Evolutionary conservation across 176 grass and related monocot species (phyloP).

Genomic region (Rhynchospora breviuscula): DNA sequence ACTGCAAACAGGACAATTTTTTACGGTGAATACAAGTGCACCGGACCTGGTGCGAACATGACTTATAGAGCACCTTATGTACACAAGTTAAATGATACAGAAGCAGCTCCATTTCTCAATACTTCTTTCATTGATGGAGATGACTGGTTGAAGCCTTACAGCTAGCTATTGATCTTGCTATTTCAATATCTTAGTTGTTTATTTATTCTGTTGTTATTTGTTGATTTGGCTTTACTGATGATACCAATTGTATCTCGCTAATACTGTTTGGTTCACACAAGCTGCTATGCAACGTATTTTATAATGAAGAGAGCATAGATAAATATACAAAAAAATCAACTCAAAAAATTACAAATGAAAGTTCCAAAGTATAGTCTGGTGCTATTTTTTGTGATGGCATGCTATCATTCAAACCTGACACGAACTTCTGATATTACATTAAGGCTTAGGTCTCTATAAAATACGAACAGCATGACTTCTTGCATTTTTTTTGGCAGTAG

Average conservation of each 20-base stretch:
- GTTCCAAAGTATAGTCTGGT: not conserved
- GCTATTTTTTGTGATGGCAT: not conserved
- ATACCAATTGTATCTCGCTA: not conserved
- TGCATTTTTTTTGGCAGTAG: not conserved
- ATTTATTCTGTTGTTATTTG: not conserved
- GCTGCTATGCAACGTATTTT: not conserved
- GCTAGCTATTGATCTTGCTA: conserved; percentile 24
- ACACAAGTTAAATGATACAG: conserved; percentile 47
- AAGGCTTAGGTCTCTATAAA: not conserved
- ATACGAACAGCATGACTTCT: not conserved
- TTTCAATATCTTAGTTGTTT: not conserved
- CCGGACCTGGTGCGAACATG: conserved; percentile 57
- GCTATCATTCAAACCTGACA: not conserved
- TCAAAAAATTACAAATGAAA: not conserved
- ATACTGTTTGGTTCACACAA: not conserved
- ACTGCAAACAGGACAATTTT: conserved; percentile 58
- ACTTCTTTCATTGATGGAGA: conserved; percentile 74
- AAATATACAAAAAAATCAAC: not conserved
- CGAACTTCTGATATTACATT: not conserved
- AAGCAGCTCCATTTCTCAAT: conserved; percentile 59
- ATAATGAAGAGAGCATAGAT: not conserved
- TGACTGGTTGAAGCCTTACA: conserved; percentile 63
- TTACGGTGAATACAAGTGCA: conserved; percentile 78
- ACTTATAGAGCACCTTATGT: conserved; percentile 49
- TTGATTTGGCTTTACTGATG: not conserved